Evolutionary conservation across 176 grass and related monocot genomes (phyloP).

Genomic region (Musa itinerans): DNA sequence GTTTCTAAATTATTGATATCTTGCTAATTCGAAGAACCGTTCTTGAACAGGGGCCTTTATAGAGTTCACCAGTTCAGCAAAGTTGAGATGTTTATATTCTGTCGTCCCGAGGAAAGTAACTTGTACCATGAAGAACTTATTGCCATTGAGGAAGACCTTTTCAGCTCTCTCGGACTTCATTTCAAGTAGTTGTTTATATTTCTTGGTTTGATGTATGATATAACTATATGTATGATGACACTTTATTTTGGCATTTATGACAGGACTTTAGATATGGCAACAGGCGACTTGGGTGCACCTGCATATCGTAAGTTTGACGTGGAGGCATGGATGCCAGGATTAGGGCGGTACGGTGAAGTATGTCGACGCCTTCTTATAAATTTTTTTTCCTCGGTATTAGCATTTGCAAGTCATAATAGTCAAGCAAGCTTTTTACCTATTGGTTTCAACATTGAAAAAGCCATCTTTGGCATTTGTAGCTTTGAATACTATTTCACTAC

Average conservation of each 20-base stretch:
- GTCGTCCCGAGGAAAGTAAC: constrained; percentile 67
- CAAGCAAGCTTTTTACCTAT: too few relatives aligned
- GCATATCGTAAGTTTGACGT: constrained; percentile 88
- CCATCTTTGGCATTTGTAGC: too few relatives aligned
- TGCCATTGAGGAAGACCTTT: constrained; percentile 83
- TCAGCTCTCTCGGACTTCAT: constrained; percentile 82
- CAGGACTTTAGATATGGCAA: constrained; percentile 93
- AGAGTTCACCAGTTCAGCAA: constrained; percentile 96
- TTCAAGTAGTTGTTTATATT: constrained; percentile 58
- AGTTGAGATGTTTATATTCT: constrained; percentile 99
- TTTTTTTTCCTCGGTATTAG: too few relatives aligned
- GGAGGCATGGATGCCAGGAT: constrained; percentile 96
- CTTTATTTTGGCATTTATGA: background rate
- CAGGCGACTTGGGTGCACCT: constrained; percentile 69
- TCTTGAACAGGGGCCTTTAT: constrained; percentile 71
- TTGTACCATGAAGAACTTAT: constrained; percentile 87
- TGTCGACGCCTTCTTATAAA: background rate
- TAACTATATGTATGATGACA: background rate
- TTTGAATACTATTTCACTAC: too few relatives aligned
- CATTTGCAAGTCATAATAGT: too few relatives aligned
- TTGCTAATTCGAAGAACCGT: background rate
- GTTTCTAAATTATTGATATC: too few relatives aligned
- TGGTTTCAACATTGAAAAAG: too few relatives aligned
- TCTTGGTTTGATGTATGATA: background rate
- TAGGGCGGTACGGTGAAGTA: constrained; percentile 92